Evolutionary conservation across 2,329 filamentous ascomycete species (phyloP), one percentile per base, ranked within the genome.

Genomic region (Paraphoma sp.): DNA sequence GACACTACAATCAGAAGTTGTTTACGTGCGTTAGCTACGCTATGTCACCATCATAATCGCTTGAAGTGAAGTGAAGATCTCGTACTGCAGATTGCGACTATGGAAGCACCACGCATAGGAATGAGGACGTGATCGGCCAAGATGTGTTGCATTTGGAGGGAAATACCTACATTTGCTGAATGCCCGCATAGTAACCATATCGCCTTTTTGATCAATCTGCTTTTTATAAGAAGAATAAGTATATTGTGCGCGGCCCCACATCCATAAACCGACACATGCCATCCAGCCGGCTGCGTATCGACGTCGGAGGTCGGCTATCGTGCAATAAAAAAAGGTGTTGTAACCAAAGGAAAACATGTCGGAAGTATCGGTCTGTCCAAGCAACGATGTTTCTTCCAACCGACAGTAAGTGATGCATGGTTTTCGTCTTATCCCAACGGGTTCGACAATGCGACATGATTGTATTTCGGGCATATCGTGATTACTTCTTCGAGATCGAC

Each of bases 341-440:
- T 73, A 75, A 70, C 72, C 73, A 76, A 74, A 36, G 64, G 72
- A 60, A 68, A 42, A 68, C 54, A 68, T 69, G 50, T 65, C 56
- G 40, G 44, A 45, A 52, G 47, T 69, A 70, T 53, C 47, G 45
- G 56, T 61, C 51, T 62, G 62, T 64, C 57, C 60, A 61, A 63
- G 59, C 69, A 72, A 55, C 47, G 57, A 72, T 73, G 51, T 46
- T 46, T 62, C 47, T 58, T 55, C 63, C 67, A 70, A 64, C 53
- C 54, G 43, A 61, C 59, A 62, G 52, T 64, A 64, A 62, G 54
- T 67, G 57, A 68, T 70, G 60, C 50, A 53, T 42, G 57, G 46
- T 64, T 67, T 70, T 69, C 36, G 59, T 63, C 56, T 60, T 71
- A 69, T 66, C 62, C 72, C 71, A 73, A 75, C 59, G 57, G 58